phyloP scores from a whole-genome alignment of 2,329 filamentous ascomycete genomes.

The Penicillium crustosum region DNA sequence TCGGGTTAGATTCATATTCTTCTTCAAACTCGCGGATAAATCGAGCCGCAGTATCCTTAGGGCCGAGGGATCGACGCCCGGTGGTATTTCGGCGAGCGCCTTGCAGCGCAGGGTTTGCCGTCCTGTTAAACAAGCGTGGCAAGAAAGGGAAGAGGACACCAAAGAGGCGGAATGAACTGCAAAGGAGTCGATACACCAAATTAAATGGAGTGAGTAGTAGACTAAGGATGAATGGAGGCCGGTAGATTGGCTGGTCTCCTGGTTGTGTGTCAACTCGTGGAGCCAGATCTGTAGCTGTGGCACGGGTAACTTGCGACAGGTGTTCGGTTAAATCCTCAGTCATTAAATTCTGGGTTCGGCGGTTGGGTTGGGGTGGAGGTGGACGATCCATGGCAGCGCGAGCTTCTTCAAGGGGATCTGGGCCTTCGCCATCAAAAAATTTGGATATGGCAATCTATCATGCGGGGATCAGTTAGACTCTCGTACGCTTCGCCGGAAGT shows the following conservation, averaged over 20 bases:
- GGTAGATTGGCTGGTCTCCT: slow-evolving; percentile 62
- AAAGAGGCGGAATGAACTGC: slow-evolving; percentile 67
- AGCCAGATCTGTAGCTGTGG: slow-evolving; percentile 61
- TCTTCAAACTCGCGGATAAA: slow-evolving; percentile 95
- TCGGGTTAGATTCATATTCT: slow-evolving; percentile 67
- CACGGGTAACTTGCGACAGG: slow-evolving; percentile 36
- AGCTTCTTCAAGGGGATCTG: slow-evolving; percentile 77
- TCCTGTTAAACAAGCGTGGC: slow-evolving; percentile 57
- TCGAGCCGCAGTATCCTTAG: slow-evolving; percentile 81
- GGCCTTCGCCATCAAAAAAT: slow-evolving; percentile 94
- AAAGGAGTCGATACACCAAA: slow-evolving; percentile 70
- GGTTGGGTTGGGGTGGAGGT: slow-evolving; percentile 60
- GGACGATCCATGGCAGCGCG: slow-evolving; percentile 60
- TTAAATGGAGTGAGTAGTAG: slow-evolving; percentile 80
- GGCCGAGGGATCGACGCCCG: slow-evolving; percentile 73
- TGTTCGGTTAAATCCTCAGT: slow-evolving; percentile 43
- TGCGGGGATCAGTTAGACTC: slow-evolving; percentile 21
- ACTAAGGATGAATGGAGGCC: slow-evolving; percentile 72
- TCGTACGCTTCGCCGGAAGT: not conserved
- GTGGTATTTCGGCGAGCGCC: slow-evolving; percentile 57
- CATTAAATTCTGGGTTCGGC: slow-evolving; percentile 71
- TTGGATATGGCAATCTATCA: slow-evolving; percentile 89
- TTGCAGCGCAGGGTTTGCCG: slow-evolving; percentile 51
- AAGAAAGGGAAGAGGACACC: slow-evolving; percentile 79
- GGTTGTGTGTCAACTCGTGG: slow-evolving; percentile 80